A percentile compares a stretch with the other conserved stretches of the same genome.
These are phyloP conservation scores for Hansenula sp. DNA, from an alignment of 1,139 yeast species.

Conservation along the genomic window DNA sequence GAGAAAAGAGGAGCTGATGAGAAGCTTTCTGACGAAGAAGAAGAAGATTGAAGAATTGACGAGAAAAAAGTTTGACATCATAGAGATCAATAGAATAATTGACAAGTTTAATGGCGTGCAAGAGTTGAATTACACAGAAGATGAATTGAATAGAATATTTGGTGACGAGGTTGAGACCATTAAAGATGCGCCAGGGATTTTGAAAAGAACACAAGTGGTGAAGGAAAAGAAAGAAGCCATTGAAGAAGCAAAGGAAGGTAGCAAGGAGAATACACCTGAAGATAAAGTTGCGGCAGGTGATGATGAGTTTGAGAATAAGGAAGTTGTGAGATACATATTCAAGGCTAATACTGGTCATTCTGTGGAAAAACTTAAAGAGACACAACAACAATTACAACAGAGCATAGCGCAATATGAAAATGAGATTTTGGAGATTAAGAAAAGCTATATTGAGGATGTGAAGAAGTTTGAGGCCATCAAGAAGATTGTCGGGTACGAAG, in stretches of 20 bases:
- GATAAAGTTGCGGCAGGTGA: constrained; percentile 8
- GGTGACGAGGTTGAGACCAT: constrained; percentile 10
- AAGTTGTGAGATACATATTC: constrained; percentile 2
- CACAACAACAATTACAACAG: constrained; percentile 5
- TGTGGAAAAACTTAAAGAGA: constrained; percentile 5
- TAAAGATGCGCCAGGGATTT: constrained; percentile 1
- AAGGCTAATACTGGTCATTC: constrained; percentile 2
- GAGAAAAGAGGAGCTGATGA: constrained; percentile 9
- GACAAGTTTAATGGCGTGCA: constrained; percentile 2
- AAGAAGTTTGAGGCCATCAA: constrained; percentile 15
- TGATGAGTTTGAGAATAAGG: constrained; percentile 9
- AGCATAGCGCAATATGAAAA: constrained; percentile 7
- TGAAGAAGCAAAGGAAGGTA: constrained; percentile 8
- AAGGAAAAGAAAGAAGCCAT: neutral
- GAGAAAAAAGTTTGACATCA: constrained; percentile 13
- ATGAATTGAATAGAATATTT: constrained; percentile 12
- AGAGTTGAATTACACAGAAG: constrained; percentile 6
- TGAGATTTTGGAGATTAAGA: constrained; percentile 12
- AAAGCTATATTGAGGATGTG: constrained; percentile 11
- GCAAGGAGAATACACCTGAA: constrained; percentile 5
- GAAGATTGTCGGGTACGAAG: constrained; percentile 9
- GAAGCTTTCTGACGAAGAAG: constrained; percentile 6
- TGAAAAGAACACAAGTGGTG: neutral
- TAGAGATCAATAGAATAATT: constrained; percentile 12
- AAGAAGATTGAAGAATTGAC: constrained; percentile 11